A percentile compares a stretch with the other conserved stretches of the same genome.
Evolutionary conservation across 108 stramenopile species (phyloP).

Genomic region (Cyclotella cryptica): DNA sequence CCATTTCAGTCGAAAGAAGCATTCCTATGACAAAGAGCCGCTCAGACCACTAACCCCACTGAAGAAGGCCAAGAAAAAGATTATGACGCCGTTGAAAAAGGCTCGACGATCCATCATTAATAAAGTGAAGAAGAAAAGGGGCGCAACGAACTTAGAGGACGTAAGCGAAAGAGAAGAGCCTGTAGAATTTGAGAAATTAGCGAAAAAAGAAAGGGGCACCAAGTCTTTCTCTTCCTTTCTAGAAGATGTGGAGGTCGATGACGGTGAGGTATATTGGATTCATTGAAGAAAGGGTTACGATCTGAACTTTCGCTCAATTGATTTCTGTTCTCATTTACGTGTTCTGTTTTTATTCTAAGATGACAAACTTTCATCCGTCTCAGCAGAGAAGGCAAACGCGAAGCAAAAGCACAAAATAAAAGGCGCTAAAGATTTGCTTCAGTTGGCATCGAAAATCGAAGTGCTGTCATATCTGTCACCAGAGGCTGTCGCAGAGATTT

Average conservation of each 20-base stretch:
- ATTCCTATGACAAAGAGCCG: conserved; percentile 22
- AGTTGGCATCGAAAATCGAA: conserved; percentile 48
- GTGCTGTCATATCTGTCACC: conserved; percentile 58
- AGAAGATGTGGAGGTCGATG: conserved; percentile 31
- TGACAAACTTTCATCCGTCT: background rate
- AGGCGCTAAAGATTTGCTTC: conserved; percentile 26
- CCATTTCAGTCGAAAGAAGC: conserved; percentile 25
- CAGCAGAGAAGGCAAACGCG: background rate
- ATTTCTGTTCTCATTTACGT: background rate
- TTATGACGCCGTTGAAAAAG: conserved; percentile 12
- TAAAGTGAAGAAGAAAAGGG: conserved; percentile 11
- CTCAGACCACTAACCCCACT: conserved; percentile 22
- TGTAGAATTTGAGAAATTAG: conserved; percentile 10
- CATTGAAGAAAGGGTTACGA: too few relatives aligned
- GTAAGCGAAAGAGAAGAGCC: background rate
- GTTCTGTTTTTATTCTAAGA: background rate
- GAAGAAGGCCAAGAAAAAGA: conserved; percentile 1
- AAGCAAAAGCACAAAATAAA: background rate
- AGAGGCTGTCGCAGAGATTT: conserved; percentile 47
- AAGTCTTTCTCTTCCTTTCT: conserved; percentile 25
- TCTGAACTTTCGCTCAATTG: background rate
- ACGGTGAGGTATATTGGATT: conserved; percentile 3
- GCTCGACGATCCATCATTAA: background rate
- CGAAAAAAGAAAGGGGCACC: conserved; percentile 1
- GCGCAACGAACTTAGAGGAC: background rate